Evolutionary conservation across 176 grass and related monocot species (phyloP).

Genomic region (Triticum dicoccoides): DNA sequence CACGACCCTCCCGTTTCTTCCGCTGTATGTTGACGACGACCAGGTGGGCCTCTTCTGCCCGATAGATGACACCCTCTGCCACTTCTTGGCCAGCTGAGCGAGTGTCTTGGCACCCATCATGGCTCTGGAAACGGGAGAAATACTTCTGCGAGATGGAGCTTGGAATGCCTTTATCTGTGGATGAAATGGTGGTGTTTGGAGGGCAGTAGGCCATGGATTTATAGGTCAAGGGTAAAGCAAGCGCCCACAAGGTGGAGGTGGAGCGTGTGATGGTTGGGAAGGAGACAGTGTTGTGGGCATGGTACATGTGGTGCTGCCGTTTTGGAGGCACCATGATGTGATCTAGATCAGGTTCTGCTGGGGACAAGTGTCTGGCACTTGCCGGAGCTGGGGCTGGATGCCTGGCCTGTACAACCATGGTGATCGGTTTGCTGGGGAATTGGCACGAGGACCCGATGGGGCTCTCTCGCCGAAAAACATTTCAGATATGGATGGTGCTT

Average conservation of each 20-base stretch:
- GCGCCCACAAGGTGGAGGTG: background rate
- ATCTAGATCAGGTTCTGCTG: slow-evolving; percentile 1
- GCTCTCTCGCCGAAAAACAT: background rate
- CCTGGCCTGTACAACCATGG: background rate
- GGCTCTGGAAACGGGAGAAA: background rate
- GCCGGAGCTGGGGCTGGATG: background rate
- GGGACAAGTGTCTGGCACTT: slow-evolving; percentile 7
- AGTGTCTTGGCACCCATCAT: slow-evolving; percentile 35
- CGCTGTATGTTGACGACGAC: background rate
- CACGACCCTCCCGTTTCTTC: background rate
- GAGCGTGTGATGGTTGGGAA: slow-evolving; percentile 6
- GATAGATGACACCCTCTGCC: slow-evolving; percentile 16
- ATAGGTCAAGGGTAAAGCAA: background rate
- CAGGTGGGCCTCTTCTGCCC: background rate
- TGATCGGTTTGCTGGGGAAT: background rate
- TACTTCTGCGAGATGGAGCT: background rate
- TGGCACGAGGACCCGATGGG: background rate
- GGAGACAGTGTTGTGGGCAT: slow-evolving; percentile 32
- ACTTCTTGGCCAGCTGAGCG: slow-evolving; percentile 35
- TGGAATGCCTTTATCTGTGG: background rate
- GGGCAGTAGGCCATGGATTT: background rate
- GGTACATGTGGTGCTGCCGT: background rate
- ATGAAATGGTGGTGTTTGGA: background rate
- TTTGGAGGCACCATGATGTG: background rate
- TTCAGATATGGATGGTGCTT: too few species aligned